Conservation (phyloP, 2,329 filamentous ascomycete genomes). For the Mariannaea elegans region DNA sequence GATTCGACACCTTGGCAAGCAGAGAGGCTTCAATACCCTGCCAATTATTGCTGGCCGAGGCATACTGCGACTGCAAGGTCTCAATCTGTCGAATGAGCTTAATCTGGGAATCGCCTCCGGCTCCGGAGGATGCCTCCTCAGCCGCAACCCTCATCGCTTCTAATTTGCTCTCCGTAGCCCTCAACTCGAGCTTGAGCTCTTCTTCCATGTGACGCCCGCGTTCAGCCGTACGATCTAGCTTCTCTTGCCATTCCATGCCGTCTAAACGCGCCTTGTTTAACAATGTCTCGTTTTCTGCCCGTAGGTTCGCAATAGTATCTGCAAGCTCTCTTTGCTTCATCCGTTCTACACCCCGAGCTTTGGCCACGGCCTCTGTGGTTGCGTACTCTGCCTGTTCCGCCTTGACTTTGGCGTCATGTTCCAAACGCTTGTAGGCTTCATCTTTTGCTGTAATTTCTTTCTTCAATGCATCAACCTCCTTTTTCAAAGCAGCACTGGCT, state of each 20-base stretch:
- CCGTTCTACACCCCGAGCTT: slow-evolving; percentile 74
- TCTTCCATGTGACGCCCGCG: slow-evolving; percentile 73
- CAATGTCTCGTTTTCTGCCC: slow-evolving; percentile 80
- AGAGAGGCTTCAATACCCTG: slow-evolving; percentile 92
- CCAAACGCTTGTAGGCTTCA: slow-evolving; percentile 72
- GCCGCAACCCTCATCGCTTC: slow-evolving; percentile 86
- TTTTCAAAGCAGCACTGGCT: slow-evolving; percentile 60
- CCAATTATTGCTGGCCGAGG: slow-evolving; percentile 96
- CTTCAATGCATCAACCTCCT: slow-evolving; percentile 48
- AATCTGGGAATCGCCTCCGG: slow-evolving; percentile 82
- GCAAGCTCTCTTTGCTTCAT: slow-evolving; percentile 64
- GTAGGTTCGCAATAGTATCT: slow-evolving; percentile 69
- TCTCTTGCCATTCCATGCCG: slow-evolving; percentile 76
- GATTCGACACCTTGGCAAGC: slow-evolving; percentile 75
- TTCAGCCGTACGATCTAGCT: slow-evolving; percentile 77
- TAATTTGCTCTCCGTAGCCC: slow-evolving; percentile 86
- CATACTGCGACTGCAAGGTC: slow-evolving; percentile 93
- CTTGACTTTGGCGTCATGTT: slow-evolving; percentile 73
- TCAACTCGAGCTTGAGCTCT: slow-evolving; percentile 81
- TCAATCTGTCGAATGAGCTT: slow-evolving; percentile 95
- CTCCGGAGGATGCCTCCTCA: slow-evolving; percentile 88
- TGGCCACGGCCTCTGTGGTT: slow-evolving; percentile 71
- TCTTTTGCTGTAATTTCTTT: slow-evolving; percentile 69
- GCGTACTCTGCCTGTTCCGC: slow-evolving; percentile 70
- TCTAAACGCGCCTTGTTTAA: slow-evolving; percentile 76